Conservation (phyloP, 2,329 filamentous ascomycete species). For the Falciphora oryzae region DNA sequence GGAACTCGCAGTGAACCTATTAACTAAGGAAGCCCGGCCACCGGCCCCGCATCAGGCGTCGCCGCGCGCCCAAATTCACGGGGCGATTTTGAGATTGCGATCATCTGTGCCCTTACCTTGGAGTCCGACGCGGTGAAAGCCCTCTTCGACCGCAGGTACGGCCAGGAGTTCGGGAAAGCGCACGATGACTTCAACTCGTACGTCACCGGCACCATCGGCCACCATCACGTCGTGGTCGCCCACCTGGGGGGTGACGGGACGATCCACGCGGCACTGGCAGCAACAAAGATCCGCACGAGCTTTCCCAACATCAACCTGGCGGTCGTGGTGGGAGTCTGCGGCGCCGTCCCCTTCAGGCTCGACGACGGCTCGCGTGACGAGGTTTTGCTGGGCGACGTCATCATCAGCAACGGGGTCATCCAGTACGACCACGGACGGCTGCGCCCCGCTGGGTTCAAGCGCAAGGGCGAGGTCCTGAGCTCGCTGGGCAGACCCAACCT, state of each 20-base stretch:
- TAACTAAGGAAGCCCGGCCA: no score
- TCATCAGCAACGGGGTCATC: conserved; percentile 17
- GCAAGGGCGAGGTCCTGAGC: conserved; percentile 16
- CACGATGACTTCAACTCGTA: conserved; percentile 25
- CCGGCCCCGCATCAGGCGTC: no score
- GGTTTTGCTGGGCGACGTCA: conserved; percentile 20
- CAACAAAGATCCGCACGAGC: conserved; percentile 14
- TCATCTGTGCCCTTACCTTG: no score
- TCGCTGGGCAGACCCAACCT: conserved; percentile 13
- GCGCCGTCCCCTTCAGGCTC: conserved; percentile 16
- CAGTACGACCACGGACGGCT: conserved; percentile 20
- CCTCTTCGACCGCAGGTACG: no score
- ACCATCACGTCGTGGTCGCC: conserved; percentile 8
- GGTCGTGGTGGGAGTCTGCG: conserved; percentile 22
- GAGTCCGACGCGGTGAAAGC: no score
- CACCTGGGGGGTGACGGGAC: conserved; percentile 16
- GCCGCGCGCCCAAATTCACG: no score
- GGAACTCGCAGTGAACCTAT: no score
- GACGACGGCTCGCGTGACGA: conserved; percentile 2
- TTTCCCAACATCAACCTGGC: conserved; percentile 17
- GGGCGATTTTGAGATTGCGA: no score
- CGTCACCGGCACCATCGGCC: conserved; percentile 13
- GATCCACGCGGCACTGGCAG: conserved; percentile 11
- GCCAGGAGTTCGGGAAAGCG: conserved; percentile 20
- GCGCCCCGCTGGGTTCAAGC: conserved; percentile 16